Conservation (phyloP, 768 basidiomycete genomes). For the Mycena latifolia region DNA sequence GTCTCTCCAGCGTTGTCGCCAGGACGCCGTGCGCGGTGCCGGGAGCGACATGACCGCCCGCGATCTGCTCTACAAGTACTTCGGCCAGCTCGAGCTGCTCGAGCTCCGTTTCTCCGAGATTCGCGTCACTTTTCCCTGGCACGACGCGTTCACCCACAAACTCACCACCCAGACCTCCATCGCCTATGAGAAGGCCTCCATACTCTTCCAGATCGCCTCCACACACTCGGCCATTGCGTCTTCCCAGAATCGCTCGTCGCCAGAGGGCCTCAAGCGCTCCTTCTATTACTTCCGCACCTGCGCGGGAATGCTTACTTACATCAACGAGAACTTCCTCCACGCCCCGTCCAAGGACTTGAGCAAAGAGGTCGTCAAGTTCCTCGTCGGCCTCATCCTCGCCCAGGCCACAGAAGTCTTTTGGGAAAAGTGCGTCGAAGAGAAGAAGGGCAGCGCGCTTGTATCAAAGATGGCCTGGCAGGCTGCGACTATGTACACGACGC, state of each 20-base stretch:
- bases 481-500: constrained; percentile 81
- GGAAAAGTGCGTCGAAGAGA: constrained; percentile 95
- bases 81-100: constrained; percentile 97
- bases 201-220: constrained; percentile 95
- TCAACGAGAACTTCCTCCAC: constrained; percentile 99
- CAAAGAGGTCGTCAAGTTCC: constrained; percentile 93
- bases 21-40: constrained; percentile 96
- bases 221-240: constrained; percentile 94
- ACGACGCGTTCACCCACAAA: constrained; percentile 96
- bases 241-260: constrained; percentile 86
- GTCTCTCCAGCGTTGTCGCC: constrained; percentile 88
- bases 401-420: constrained; percentile 98
- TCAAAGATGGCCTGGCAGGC: constrained; percentile 89
- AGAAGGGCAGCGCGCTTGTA: constrained; percentile 83
- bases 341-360: constrained; percentile 96
- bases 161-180: constrained; percentile 95
- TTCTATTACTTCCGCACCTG: constrained; percentile 93
- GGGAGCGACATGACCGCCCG: constrained; percentile 96
- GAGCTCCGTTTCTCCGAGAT: constrained; percentile 98
- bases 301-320: constrained; percentile 97
- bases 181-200: constrained; percentile 97
- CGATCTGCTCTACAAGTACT: constrained; percentile 98
- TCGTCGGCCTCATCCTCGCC: constrained; percentile 88
- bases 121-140: constrained; percentile 95
- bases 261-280: constrained; percentile 92